Percentiles rank a stretch among this genome's conserved stretches.
Conservation (phyloP, 208 protist genomes). For the Leishmania braziliensis region DNA sequence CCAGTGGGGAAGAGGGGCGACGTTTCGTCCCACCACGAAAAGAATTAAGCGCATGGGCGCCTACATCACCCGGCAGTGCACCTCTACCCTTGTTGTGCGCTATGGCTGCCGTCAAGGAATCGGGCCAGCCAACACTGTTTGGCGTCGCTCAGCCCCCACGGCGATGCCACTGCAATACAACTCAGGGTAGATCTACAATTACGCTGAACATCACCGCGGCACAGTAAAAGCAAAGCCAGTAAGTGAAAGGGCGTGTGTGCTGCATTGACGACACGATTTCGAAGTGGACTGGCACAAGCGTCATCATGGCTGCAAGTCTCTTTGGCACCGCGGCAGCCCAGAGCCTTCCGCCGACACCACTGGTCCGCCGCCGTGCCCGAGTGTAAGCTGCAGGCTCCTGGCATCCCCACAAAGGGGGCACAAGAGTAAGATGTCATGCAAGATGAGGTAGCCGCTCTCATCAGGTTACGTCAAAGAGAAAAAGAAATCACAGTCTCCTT, state of each 20-base stretch:
- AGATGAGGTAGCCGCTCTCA: not conserved
- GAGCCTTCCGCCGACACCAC: not conserved
- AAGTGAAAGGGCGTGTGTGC: not conserved
- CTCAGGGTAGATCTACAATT: too few species aligned
- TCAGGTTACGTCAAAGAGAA: not conserved
- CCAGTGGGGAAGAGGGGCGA: too few species aligned
- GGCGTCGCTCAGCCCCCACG: too few species aligned
- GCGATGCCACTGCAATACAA: too few species aligned
- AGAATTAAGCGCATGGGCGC: too few species aligned
- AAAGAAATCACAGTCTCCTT: not conserved
- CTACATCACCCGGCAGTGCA: too few species aligned
- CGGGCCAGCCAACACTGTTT: too few species aligned
- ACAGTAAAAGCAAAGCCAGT: not conserved
- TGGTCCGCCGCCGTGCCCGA: not conserved
- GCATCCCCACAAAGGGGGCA: not conserved
- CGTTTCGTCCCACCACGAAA: too few species aligned
- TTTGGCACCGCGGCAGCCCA: not conserved
- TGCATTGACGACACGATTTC: not conserved
- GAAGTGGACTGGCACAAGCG: not conserved
- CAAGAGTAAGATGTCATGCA: not conserved
- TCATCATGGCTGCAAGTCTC: not conserved
- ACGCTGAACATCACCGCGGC: not conserved
- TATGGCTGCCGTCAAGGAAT: too few species aligned
- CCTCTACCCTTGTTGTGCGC: too few species aligned
- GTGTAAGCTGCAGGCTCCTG: not conserved